phyloP scores from a whole-genome alignment of 371 early-diverging fungal species.

The Haplosporangium sp. region DNA sequence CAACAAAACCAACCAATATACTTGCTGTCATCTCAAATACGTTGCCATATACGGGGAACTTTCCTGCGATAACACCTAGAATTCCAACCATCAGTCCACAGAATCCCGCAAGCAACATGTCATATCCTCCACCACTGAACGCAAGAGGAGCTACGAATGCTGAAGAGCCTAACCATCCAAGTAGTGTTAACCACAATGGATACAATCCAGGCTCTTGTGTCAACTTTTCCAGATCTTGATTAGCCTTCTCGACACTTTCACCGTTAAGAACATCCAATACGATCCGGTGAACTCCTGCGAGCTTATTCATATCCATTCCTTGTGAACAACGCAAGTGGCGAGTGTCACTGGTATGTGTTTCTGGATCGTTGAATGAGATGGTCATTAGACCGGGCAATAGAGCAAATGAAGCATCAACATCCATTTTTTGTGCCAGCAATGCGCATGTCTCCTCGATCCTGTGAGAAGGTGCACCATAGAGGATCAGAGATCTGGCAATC shows the following conservation, averaged over 20 bases:
- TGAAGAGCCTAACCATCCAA: slow-evolving; percentile 62
- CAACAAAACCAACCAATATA: slow-evolving; percentile 63
- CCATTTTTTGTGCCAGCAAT: slow-evolving; percentile 64
- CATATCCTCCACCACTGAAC: slow-evolving; percentile 63
- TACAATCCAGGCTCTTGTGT: slow-evolving; percentile 58
- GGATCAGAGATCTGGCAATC: slow-evolving; percentile 64
- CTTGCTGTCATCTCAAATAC: slow-evolving; percentile 68
- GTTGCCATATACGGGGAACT: slow-evolving; percentile 65
- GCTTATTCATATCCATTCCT: slow-evolving; percentile 78
- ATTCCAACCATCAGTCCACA: slow-evolving; percentile 63
- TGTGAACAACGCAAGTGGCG: slow-evolving; percentile 72
- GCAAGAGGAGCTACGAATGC: slow-evolving; percentile 64
- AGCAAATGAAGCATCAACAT: slow-evolving; percentile 76
- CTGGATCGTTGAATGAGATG: slow-evolving; percentile 77
- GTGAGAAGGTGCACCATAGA: slow-evolving; percentile 73
- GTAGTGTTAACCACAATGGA: slow-evolving; percentile 64
- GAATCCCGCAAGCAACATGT: slow-evolving; percentile 60
- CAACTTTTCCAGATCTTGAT: slow-evolving; percentile 65
- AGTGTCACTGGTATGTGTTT: slow-evolving; percentile 83
- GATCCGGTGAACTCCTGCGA: slow-evolving; percentile 67
- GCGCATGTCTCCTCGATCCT: slow-evolving; percentile 68
- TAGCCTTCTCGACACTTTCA: slow-evolving; percentile 67
- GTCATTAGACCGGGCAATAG: slow-evolving; percentile 80
- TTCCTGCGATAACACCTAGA: slow-evolving; percentile 59
- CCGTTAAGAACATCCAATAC: slow-evolving; percentile 64